These are phyloP conservation scores for Rhizoclosmatium sp. DNA, from an alignment of 192 early-diverging fungal species.

Conservation along the genomic window DNA sequence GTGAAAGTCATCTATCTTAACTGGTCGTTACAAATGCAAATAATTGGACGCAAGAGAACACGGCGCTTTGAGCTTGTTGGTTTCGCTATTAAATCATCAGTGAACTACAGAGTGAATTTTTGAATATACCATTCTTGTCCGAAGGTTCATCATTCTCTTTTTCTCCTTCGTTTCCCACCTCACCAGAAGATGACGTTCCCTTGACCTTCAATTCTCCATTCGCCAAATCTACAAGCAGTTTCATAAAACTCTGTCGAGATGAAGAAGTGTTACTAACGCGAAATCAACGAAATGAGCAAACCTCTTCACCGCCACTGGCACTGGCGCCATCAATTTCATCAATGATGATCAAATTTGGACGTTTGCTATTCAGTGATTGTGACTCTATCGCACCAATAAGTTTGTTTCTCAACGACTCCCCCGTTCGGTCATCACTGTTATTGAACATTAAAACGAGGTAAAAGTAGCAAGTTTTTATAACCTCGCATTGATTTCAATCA, in stretches of 20 bases:
- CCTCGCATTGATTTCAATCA: constrained; percentile 91
- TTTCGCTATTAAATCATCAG: neutral
- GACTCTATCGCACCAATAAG: constrained; percentile 81
- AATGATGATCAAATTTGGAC: constrained; percentile 86
- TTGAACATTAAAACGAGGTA: neutral
- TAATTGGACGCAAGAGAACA: constrained; percentile 84
- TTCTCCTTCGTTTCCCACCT: neutral
- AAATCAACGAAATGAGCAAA: constrained; percentile 16
- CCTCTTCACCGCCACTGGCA: constrained; percentile 71
- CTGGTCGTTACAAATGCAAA: constrained; percentile 98
- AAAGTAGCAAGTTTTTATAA: neutral
- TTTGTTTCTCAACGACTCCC: constrained; percentile 70
- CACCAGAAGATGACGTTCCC: neutral
- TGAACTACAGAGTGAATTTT: neutral
- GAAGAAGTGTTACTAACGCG: neutral
- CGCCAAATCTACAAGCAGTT: constrained; percentile 74
- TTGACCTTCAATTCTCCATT: constrained; percentile 25
- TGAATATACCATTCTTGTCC: constrained; percentile 5
- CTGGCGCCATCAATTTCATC: constrained; percentile 97
- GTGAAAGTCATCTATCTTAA: constrained; percentile 48
- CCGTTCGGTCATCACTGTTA: constrained; percentile 91
- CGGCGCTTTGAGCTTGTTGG: constrained; percentile 41
- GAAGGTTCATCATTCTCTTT: neutral
- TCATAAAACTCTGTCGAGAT: constrained; percentile 74
- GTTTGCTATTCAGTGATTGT: constrained; percentile 68